Conservation (phyloP, 106 monocot genomes). For the Cymbidium sinense region DNA sequence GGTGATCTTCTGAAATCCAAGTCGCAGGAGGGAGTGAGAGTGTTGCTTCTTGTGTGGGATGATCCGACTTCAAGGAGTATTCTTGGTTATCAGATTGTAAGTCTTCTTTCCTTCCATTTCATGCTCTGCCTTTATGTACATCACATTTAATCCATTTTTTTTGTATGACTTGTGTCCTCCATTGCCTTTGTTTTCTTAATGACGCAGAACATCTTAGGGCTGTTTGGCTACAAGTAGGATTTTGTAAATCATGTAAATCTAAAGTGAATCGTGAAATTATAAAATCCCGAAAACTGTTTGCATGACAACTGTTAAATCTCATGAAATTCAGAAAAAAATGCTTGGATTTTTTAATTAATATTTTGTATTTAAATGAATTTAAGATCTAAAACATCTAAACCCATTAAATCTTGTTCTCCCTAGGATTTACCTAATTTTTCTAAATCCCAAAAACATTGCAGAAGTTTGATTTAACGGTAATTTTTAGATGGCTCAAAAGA, state of each 20-base stretch:
- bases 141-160: neutral
- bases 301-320: neutral
- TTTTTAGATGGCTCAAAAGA: too few species aligned
- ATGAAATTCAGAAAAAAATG: too few species aligned
- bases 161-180: too few species aligned
- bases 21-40: conserved; percentile 89
- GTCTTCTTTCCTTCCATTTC: conserved; percentile 1
- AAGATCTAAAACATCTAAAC: too few species aligned
- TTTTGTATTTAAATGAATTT: too few species aligned
- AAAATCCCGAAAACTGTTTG: neutral
- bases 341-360: too few species aligned
- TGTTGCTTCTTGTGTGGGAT: conserved; percentile 94
- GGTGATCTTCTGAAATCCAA: conserved; percentile 77
- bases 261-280: neutral
- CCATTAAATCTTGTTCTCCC: too few species aligned
- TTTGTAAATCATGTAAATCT: neutral
- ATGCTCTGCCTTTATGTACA: neutral
- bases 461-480: too few species aligned
- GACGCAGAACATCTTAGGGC: neutral
- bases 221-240: neutral
- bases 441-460: too few species aligned
- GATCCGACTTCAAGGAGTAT: conserved; percentile 90
- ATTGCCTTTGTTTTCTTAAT: neutral
- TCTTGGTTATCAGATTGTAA: conserved; percentile 58
- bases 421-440: too few species aligned